phyloP scores from a whole-genome alignment of 495 filamentous ascomycete genomes.

The Podospora pseudopauciseta region DNA sequence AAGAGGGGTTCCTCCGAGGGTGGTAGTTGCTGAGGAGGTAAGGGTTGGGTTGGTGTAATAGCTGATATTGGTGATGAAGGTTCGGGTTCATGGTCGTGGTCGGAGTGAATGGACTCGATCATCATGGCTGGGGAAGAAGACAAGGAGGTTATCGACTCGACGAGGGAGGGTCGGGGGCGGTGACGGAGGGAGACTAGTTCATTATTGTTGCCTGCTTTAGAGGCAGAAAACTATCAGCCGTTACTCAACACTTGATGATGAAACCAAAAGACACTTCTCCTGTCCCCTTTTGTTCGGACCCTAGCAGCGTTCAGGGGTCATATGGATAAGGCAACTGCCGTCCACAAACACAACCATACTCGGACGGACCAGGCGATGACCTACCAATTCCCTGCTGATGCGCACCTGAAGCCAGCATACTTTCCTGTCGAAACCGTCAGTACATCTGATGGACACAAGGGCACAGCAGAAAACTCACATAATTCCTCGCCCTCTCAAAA shows the following conservation, averaged over 20 bases:
- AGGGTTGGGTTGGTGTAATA: not conserved
- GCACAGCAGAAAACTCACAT: slow-evolving; percentile 30
- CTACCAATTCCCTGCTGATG: slow-evolving; percentile 26
- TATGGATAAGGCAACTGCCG: not conserved
- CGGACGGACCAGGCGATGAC: slow-evolving; percentile 10
- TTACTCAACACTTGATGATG: slow-evolving; percentile 9
- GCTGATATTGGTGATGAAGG: not conserved
- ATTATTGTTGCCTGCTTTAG: slow-evolving; percentile 38
- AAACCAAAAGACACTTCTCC: not conserved
- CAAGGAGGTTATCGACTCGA: slow-evolving; percentile 1
- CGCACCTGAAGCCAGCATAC: slow-evolving; percentile 5
- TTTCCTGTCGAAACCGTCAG: slow-evolving; percentile 14
- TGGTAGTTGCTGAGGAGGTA: not conserved
- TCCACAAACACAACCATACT: not conserved
- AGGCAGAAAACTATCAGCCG: slow-evolving; percentile 34
- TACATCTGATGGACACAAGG: not conserved
- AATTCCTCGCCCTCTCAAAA: slow-evolving; percentile 40
- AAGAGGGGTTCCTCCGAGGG: slow-evolving; percentile 46
- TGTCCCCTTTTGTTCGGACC: not conserved
- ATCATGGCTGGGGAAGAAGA: slow-evolving; percentile 11
- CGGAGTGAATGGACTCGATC: slow-evolving; percentile 1
- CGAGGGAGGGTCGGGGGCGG: slow-evolving; percentile 1
- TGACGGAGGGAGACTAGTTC: slow-evolving; percentile 28
- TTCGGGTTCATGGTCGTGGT: not conserved
- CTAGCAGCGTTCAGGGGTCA: not conserved